These are phyloP conservation scores for Pseudogymnoascus verrucosus DNA, from an alignment of 2,329 filamentous ascomycete species.

Conservation along the genomic window DNA sequence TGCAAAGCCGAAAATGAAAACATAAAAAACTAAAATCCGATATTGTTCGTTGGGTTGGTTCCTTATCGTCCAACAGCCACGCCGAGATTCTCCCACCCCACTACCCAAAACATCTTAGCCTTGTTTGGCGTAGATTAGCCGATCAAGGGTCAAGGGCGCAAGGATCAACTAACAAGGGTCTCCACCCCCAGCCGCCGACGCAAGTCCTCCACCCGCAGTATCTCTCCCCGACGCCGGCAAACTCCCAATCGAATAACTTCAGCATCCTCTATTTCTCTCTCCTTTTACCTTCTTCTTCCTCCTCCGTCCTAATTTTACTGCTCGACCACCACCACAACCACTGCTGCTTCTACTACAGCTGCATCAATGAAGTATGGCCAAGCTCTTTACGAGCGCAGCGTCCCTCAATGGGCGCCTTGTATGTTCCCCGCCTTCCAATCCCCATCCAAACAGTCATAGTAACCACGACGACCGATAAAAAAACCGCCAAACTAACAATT, in stretches of 20 bases:
- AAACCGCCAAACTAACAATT: neutral
- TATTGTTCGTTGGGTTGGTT: neutral
- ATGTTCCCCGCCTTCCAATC: conserved; percentile 26
- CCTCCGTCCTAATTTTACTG: neutral
- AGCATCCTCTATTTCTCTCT: neutral
- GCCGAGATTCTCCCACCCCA: neutral
- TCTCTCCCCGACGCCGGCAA: neutral
- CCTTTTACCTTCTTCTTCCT: neutral
- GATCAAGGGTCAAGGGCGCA: conserved; percentile 1
- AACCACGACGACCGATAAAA: neutral
- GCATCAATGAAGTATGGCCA: conserved; percentile 66
- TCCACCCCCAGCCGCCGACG: neutral
- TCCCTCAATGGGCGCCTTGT: conserved; percentile 76
- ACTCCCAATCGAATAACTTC: neutral
- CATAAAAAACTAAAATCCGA: neutral
- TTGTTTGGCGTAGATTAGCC: conserved; percentile 3
- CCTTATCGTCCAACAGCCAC: conserved; percentile 3
- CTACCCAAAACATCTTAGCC: neutral
- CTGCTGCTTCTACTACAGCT: neutral
- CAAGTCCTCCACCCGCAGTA: neutral
- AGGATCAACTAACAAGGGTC: neutral
- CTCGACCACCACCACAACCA: neutral
- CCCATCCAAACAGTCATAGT: conserved; percentile 1
- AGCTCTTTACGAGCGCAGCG: conserved; percentile 65
- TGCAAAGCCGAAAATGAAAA: neutral